These are phyloP conservation scores for Pleurotus giganteus DNA, from an alignment of 768 basidiomycete species.

Conservation along the genomic window DNA sequence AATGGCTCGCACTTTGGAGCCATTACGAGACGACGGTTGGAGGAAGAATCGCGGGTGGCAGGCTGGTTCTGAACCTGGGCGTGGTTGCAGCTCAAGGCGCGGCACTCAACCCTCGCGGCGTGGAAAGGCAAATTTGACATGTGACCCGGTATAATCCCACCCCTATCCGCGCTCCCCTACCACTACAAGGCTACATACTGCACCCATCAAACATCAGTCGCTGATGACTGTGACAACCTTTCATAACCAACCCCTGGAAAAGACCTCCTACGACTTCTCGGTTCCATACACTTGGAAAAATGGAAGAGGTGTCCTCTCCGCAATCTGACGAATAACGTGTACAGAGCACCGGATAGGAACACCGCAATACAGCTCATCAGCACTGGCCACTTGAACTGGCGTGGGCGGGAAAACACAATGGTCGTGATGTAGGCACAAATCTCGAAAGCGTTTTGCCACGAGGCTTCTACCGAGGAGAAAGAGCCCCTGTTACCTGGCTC, in stretches of 20 bases:
- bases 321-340: conserved; percentile 19
- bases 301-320: conserved; percentile 24
- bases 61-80: conserved; percentile 16
- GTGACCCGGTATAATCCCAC: background rate
- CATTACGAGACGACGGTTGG: conserved; percentile 27
- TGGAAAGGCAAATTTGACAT: conserved; percentile 3
- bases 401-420: conserved; percentile 22
- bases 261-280: background rate
- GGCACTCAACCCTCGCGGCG: conserved; percentile 14
- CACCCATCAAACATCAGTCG: no score
- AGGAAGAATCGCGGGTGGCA: conserved; percentile 20
- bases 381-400: conserved; percentile 25
- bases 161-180: no score
- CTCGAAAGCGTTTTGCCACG: conserved; percentile 25
- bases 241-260: background rate
- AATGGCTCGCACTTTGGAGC: conserved; percentile 68
- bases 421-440: conserved; percentile 23
- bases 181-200: no score
- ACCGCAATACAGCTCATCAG: conserved; percentile 19
- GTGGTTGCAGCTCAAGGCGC: conserved; percentile 21
- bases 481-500: conserved; percentile 17
- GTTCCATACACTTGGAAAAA: background rate
- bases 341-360: conserved; percentile 14
- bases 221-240: no score
- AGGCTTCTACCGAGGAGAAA: conserved; percentile 25